phyloP scores from a whole-genome alignment of 345 rosid genomes.

The Lepidium sativum region DNA sequence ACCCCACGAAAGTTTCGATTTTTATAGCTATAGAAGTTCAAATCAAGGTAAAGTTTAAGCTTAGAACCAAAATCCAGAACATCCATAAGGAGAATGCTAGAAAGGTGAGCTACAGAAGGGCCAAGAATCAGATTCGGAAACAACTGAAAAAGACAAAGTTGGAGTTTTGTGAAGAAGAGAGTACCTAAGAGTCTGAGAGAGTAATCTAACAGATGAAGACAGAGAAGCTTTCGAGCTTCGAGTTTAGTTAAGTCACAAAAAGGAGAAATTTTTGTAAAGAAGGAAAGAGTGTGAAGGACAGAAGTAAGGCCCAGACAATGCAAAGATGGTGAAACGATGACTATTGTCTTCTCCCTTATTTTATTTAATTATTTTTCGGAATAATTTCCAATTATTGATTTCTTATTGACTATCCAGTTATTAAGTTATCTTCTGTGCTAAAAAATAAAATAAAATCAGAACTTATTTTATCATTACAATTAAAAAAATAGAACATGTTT shows the following conservation, averaged over 20 bases:
- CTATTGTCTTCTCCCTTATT: slow-evolving; percentile 9
- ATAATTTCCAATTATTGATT: slow-evolving; percentile 1
- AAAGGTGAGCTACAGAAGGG: background rate
- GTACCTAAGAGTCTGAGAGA: background rate
- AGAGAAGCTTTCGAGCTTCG: slow-evolving; percentile 6
- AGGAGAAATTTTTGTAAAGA: background rate
- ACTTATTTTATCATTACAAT: background rate
- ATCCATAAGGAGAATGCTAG: background rate
- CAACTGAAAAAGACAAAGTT: background rate
- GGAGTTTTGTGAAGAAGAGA: background rate
- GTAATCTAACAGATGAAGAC: slow-evolving; percentile 7
- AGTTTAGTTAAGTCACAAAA: background rate
- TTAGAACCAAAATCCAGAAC: background rate
- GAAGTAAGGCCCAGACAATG: slow-evolving; percentile 26
- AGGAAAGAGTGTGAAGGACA: slow-evolving; percentile 28
- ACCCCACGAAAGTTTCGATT: background rate
- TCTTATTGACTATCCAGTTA: background rate
- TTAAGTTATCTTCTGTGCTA: background rate
- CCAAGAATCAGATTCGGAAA: slow-evolving; percentile 18
- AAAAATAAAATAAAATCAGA: background rate
- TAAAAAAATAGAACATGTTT: background rate
- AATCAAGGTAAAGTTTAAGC: background rate
- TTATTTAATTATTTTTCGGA: background rate
- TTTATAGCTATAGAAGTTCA: background rate
- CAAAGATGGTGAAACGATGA: slow-evolving; percentile 20